Conservation (phyloP, 176 grass and related monocot species). For the Aegilops tauschii region DNA sequence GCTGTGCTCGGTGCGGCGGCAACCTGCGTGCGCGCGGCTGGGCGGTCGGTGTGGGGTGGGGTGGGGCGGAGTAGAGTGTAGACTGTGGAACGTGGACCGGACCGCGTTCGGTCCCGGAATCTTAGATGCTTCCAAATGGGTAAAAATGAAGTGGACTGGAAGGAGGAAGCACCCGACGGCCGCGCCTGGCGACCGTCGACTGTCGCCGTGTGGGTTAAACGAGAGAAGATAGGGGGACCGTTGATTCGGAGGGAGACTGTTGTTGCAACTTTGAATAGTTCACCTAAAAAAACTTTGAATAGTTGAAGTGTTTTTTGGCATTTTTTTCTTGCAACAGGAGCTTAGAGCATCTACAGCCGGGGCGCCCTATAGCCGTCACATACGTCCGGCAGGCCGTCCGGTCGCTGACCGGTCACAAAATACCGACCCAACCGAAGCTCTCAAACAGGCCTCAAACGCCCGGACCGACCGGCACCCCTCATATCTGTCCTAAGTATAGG, state of each 20-base stretch:
- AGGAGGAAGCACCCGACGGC: not conserved
- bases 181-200: not conserved
- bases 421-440: too few species aligned
- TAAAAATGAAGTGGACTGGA: not conserved
- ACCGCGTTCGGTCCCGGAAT: not conserved
- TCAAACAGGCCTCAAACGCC: too few species aligned
- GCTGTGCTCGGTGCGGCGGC: constrained; percentile 2
- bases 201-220: not conserved
- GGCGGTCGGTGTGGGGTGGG: not conserved
- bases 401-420: too few species aligned
- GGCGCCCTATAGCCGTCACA: too few species aligned
- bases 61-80: not conserved
- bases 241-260: not conserved
- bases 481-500: too few species aligned
- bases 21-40: not conserved
- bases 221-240: not conserved
- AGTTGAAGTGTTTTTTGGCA: too few species aligned
- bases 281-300: too few species aligned
- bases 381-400: too few species aligned
- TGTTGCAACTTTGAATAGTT: not conserved
- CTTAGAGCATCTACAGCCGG: too few species aligned
- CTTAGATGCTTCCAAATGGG: constrained; percentile 3
- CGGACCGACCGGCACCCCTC: too few species aligned
- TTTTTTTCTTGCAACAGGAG: too few species aligned
- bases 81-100: not conserved